A percentile compares a stretch with the other conserved stretches of the same genome.
phyloP scores from a whole-genome alignment of 768 basidiomycete species.

The Saitozyma sp. region DNA sequence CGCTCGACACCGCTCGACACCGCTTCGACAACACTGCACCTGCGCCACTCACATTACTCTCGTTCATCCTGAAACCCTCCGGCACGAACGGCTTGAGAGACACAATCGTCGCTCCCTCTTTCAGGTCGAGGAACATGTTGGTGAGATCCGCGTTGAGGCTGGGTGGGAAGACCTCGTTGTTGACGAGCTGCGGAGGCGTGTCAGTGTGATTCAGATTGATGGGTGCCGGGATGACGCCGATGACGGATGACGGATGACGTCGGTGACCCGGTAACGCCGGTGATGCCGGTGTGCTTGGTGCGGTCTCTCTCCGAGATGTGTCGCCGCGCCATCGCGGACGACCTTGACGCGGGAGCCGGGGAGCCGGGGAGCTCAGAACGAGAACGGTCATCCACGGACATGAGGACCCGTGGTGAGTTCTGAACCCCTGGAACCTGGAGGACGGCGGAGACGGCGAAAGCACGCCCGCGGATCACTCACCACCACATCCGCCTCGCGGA shows the following conservation, averaged over 20 bases:
- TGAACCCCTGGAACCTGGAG: no score
- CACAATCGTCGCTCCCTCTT: constrained; percentile 86
- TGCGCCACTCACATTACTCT: constrained; percentile 67
- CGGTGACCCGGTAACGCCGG: no score
- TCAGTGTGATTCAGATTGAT: background rate
- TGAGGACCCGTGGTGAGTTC: no score
- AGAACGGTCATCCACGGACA: no score
- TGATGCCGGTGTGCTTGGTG: background rate
- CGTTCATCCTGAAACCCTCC: constrained; percentile 70
- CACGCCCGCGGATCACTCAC: constrained; percentile 55
- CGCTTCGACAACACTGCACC: background rate
- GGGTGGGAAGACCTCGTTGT: constrained; percentile 55
- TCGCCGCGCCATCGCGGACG: no score
- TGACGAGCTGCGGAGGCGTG: constrained; percentile 50
- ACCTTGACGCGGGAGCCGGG: no score
- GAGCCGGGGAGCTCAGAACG: no score
- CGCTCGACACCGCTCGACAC: no score
- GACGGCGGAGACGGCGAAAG: no score
- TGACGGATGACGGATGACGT: no score
- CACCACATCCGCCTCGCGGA: constrained; percentile 83
- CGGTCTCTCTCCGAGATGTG: no score
- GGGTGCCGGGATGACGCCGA: no score
- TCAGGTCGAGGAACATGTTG: constrained; percentile 89
- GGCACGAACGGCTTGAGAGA: constrained; percentile 81
- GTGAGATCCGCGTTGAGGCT: constrained; percentile 77